Evolutionary conservation across 768 basidiomycete species (phyloP), one percentile per base, ranked within the genome.

Genomic region (Lenzites betulinus): DNA sequence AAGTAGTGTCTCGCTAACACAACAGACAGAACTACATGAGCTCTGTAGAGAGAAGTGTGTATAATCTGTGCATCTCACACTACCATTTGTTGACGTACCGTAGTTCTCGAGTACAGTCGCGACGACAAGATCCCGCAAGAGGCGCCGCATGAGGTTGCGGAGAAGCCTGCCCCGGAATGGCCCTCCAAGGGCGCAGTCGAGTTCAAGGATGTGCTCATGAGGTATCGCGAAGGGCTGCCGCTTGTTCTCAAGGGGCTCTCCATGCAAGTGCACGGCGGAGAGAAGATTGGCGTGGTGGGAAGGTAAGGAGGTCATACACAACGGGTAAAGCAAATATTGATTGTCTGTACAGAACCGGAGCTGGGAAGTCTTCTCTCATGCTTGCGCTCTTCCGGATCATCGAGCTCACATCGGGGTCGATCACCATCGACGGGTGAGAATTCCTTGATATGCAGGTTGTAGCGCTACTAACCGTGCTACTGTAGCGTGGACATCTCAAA

Each of bases 221-320:
- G 77, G 18, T 92, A 93, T 68, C 76, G 91, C 22, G 81, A 84
- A 0, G 88, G 86, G 3, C 76, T 92, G n/a, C 89, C 90, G 0
- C 79, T 82, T 15, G 89, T 92, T 3, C 77, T 93, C 38, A 85
- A 86, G 65, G 83, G 83, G 0, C 75, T 92, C 20, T 81, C 81
- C 5, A 48, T 92, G 65, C 73, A 73, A n/a, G 81, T 92, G 46
- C 72, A 76, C 2, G 82, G 81, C 0, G 86, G 87, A 0, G 89
- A 93, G 73, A 90, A 90, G 76, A 85, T 92, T 55, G 90, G 89
- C 15, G 83, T 92, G 38, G 89, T 92, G 9, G 89, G 89, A 51
- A 70, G 85, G 69, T 78, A 48, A 7, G 70, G 43, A 4, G 26
- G 16, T 7, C 28, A 4, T 15, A 22, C 15, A 1, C 16, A 28